Evolutionary conservation across 305 asterid genomes (phyloP), one percentile per base, ranked within the genome.

Genomic region (Salvia sclarea): DNA sequence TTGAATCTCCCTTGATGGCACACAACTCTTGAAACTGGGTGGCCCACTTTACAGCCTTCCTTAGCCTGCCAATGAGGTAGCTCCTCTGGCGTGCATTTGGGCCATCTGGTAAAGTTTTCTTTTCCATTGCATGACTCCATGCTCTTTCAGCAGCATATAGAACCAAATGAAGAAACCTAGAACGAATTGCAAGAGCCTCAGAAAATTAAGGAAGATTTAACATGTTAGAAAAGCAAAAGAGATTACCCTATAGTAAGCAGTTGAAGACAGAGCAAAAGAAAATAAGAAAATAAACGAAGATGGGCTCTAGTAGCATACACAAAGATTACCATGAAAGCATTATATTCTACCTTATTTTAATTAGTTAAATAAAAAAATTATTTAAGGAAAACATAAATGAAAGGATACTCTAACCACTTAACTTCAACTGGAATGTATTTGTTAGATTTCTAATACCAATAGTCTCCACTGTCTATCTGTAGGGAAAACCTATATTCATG

Each of bases 71-170:
- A 70, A 88, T 87, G 73, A 93, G 95, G 82, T 90, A 90, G 81
- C 85, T 76, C 59, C 96, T 83, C 76, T 90, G 98, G 45, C 95
- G 92, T 69, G 97, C 95, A 86, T 78, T 90, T 72, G 96, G 96
- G 62, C 98, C 97, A 76, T 88, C 97, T 47, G 95, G 95, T 64
- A 90, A 76, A 4, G 95, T 93, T 79, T 93, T 93, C 91, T 88
- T 93, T 83, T 93, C 98, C 98, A 93, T 93, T 43, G 98, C 98
- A 84, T 93, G 91, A 78, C 98, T 88, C 98, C 98, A 93, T 62
- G 98, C 97, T 83, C 98, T 93, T 83, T 93, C 98, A 43, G 97
- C 84, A 43, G 89, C 71, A 79, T 93, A 93, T 55, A 93, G 83
- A 75, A 88, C 84, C 84, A 93, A 33, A 73, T 93, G 98, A 68